These are phyloP conservation scores for Solanum medicagineum DNA, from an alignment of 257 asterid genomes.

Conservation along the genomic window DNA sequence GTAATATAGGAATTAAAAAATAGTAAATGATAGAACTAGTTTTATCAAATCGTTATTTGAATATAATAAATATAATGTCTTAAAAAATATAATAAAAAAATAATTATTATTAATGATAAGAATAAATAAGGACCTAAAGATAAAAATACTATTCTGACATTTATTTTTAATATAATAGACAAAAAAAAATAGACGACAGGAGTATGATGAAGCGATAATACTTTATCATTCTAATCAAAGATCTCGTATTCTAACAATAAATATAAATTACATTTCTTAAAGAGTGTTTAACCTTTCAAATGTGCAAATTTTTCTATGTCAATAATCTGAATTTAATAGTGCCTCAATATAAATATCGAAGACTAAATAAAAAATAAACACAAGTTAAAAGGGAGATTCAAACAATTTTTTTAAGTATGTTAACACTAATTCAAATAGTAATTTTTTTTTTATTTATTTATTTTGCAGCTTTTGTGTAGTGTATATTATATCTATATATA, in stretches of 20 bases:
- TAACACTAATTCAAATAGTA: slow-evolving; percentile 1
- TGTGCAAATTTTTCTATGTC: neutral
- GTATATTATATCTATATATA: neutral
- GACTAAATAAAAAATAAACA: neutral
- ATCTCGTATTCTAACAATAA: neutral
- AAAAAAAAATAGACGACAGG: too few species aligned
- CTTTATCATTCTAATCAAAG: neutral
- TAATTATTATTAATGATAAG: too few species aligned
- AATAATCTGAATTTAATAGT: neutral
- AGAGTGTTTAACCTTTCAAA: neutral
- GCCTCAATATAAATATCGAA: neutral
- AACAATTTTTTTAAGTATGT: neutral
- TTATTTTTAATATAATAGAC: too few species aligned
- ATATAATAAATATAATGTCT: too few species aligned
- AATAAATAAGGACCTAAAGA: too few species aligned
- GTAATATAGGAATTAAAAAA: too few species aligned
- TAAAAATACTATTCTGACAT: too few species aligned
- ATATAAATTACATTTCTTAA: neutral
- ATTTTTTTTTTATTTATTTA: neutral
- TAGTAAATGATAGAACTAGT: too few species aligned
- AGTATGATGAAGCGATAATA: neutral
- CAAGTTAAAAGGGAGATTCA: neutral
- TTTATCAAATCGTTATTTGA: too few species aligned
- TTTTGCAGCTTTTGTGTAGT: neutral
- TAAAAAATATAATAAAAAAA: too few species aligned